A percentile compares a stretch with the other conserved stretches of the same genome.
Evolutionary conservation across 1,139 yeast genomes (phyloP).

Genomic region (Hyphopichia wangnamkhiaoensis): DNA sequence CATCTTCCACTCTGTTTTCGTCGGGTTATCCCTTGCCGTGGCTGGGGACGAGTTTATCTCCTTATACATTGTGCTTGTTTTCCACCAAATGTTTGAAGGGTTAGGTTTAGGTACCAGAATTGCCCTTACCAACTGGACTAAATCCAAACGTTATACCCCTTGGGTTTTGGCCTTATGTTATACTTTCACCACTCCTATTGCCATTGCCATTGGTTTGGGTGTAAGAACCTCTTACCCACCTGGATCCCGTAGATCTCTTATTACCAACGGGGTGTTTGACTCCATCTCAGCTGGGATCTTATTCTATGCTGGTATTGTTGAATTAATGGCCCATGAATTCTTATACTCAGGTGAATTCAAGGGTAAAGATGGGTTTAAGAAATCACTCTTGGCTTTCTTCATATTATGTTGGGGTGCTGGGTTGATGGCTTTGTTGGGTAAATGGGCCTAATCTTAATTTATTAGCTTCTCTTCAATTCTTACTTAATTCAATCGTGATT

Average conservation of each 20-base stretch:
- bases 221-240: conserved; percentile 66
- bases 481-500: background rate
- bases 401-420: conserved; percentile 72
- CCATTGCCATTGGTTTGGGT: conserved; percentile 85
- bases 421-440: conserved; percentile 81
- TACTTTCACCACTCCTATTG: conserved; percentile 78
- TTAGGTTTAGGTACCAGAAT: conserved; percentile 87
- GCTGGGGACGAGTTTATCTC: conserved; percentile 73
- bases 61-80: conserved; percentile 75
- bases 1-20: conserved; percentile 77
- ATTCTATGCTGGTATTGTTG: conserved; percentile 83
- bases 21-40: conserved; percentile 74
- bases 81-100: conserved; percentile 94
- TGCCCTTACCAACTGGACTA: conserved; percentile 72
- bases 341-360: conserved; percentile 65
- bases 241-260: conserved; percentile 62
- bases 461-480: background rate
- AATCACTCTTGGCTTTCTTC: conserved; percentile 38
- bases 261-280: conserved; percentile 79
- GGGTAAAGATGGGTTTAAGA: conserved; percentile 46
- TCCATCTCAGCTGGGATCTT: conserved; percentile 84
- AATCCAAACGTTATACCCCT: conserved; percentile 47
- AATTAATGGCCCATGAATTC: conserved; percentile 87
- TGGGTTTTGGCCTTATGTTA: conserved; percentile 61
- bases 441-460: conserved; percentile 64